Evolutionary conservation across 2,329 filamentous ascomycete species (phyloP), one percentile per base, ranked within the genome.

Genomic region (Cordyceps cateniannulata): DNA sequence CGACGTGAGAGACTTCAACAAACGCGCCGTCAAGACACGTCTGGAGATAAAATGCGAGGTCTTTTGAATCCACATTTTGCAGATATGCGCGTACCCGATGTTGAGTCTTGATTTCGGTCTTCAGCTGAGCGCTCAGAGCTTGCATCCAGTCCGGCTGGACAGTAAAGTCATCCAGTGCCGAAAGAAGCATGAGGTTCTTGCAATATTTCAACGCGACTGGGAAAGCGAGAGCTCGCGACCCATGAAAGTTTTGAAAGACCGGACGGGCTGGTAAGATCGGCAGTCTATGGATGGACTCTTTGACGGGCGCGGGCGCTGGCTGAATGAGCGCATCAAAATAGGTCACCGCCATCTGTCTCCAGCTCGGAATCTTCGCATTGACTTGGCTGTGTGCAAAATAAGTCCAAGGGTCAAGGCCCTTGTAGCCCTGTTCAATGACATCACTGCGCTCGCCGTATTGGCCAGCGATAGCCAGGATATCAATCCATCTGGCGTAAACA

Each of bases 401-500:
- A 0, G 77, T 81, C 80, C 81, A 83, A 14, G 84, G 84, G 67
- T 96, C 91, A 4, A 97, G 80, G 0, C 95, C 95, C 72, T 91
- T 93, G 63, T 85, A 87, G 1, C 92, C 95, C 75, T 98, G 93
- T 70, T 99, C 95, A 1, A 90, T 75, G 3, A 98, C 86, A 69
- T 98, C 93, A 63, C 87, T 88, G 50, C 89, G 84, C 70, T 93
- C 89, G 55, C 85, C 82, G 3, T 77, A 73, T 3, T 81, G 81
- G 14, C 86, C 86, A 18, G 84, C 85, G 9, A 95, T 78, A 8
- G 93, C 93, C 54, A 97, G 80, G 18, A 98, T 83, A 71, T 97
- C 86, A 51, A 97, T 89, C 90, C 91, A 97, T 53, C 95, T 85
- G 27, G 86, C 95, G 42, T 88, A 79, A 10, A 91, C 81, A 68